Conservation (phyloP, 2,329 filamentous ascomycete genomes). For the Penicillium sp. region DNA sequence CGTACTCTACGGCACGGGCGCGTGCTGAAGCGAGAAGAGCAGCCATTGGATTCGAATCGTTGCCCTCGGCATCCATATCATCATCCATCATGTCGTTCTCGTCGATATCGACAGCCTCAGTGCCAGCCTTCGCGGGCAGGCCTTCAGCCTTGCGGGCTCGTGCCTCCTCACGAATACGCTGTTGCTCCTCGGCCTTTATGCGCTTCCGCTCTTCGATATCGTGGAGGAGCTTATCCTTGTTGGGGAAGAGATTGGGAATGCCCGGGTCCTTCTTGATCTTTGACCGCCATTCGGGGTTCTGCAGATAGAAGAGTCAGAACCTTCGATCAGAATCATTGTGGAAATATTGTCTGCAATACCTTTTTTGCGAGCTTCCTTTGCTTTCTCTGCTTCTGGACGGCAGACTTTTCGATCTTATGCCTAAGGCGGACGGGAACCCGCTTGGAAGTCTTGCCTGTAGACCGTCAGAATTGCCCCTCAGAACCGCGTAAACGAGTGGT, state of each 20-base stretch:
- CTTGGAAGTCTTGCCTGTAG: slow-evolving; percentile 84
- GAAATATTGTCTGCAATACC: slow-evolving; percentile 30
- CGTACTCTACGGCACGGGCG: slow-evolving; percentile 38
- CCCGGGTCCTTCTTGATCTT: slow-evolving; percentile 95
- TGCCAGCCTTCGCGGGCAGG: slow-evolving; percentile 30
- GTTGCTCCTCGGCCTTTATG: slow-evolving; percentile 69
- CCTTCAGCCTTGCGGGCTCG: slow-evolving; percentile 31
- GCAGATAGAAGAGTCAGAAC: slow-evolving; percentile 10
- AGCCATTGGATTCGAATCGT: slow-evolving; percentile 51
- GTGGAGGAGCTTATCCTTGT: slow-evolving; percentile 88
- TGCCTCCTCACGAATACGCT: slow-evolving; percentile 61
- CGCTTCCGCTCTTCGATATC: slow-evolving; percentile 86
- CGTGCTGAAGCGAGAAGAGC: slow-evolving; percentile 41
- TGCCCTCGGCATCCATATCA: slow-evolving; percentile 45
- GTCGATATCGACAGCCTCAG: slow-evolving; percentile 30
- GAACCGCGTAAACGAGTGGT: not conserved
- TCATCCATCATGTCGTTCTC: slow-evolving; percentile 47
- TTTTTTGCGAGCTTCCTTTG: slow-evolving; percentile 81
- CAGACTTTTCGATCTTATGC: slow-evolving; percentile 92
- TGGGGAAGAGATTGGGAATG: slow-evolving; percentile 93
- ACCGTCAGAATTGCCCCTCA: slow-evolving; percentile 4
- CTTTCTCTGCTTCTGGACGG: slow-evolving; percentile 83
- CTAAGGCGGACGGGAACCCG: slow-evolving; percentile 78
- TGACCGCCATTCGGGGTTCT: slow-evolving; percentile 91
- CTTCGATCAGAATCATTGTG: not conserved